A percentile compares a stretch with the other conserved stretches of the same genome.
phyloP scores from a whole-genome alignment of 345 rosid species.

The Carallia brachiata region DNA sequence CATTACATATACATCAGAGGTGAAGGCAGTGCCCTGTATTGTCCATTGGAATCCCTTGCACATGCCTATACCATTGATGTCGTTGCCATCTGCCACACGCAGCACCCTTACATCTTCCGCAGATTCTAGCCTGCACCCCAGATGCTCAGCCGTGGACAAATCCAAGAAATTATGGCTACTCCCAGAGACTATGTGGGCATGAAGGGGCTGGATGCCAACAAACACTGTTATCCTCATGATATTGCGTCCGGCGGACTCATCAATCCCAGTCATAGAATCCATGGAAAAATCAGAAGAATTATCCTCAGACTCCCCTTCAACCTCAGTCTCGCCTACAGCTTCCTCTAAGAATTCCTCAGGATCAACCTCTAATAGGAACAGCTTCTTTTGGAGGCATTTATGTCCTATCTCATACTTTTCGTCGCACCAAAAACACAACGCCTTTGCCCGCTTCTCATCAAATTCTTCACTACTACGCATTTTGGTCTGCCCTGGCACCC shows the following conservation, averaged over 20 bases:
- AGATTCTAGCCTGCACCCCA: neutral
- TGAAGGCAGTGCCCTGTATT: neutral
- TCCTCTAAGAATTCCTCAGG: neutral
- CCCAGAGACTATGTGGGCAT: neutral
- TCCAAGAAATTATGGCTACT: constrained; percentile 1
- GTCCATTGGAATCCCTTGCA: neutral
- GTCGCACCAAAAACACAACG: neutral
- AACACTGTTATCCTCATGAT: neutral
- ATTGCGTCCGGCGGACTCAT: neutral
- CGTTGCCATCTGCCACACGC: neutral
- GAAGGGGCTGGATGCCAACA: neutral
- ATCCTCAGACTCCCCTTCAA: neutral
- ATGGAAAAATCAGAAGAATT: neutral
- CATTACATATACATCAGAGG: neutral
- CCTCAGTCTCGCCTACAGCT: neutral
- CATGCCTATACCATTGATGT: no score
- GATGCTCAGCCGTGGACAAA: neutral
- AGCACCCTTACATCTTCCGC: neutral
- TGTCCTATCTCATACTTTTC: neutral
- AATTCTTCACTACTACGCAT: neutral
- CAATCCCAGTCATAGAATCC: neutral
- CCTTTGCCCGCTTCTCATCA: neutral
- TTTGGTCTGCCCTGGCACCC: neutral
- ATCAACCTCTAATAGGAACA: neutral
- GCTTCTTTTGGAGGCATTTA: neutral